Base-by-base conservation (phyloP, 768 basidiomycete species). In the Leccinum fibrillosum region DNA sequence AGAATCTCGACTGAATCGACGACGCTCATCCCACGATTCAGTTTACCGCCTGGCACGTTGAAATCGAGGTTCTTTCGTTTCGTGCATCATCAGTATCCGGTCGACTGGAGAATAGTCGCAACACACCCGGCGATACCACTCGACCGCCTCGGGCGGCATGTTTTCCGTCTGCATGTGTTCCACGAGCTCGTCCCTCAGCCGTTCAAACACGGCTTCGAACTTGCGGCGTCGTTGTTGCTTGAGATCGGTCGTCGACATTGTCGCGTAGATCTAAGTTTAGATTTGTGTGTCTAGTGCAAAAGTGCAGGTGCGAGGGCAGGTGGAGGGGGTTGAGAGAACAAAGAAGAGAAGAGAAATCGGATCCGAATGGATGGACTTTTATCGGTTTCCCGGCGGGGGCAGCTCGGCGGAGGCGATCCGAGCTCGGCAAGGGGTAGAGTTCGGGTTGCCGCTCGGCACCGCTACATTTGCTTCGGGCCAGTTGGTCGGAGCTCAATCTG, bases 41-140 rank as follows among this genome's bases (percentile, higher is more conserved):
- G 86, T 75, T 98, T 98, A 3, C 94, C 94, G 44, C 93, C 92
- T 0, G 94, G 94, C n/a, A 92, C 89, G 74, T 98, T 98, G 79
- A 94, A 90, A 64, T 94, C 84, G 56, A 98, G 77, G 71, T 82
- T 94, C 92, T 94, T 64, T 92, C 81, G 12, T 75, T 74, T 53
- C 80, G 78, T 64, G 92, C 77, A 67, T 89, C 81, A 3, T 75
- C 81, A 58, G 95, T 15, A 98, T 80, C 75, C 96, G 93, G 57
- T 89, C 42, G 21, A 25, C 6, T 21, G 21, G 21, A 21, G 21
- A 30, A 51, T n/a, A 19, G 17, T 77, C 86, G 42, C 57, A 42
- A 19, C 42, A 19, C 4, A 96, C 95, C 61, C 82, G 81, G 63
- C 81, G 79, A 73, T 85, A 98, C 67, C 58, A 98, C 49, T 88